A percentile compares a stretch with the other conserved stretches of the same genome.
These are phyloP conservation scores for Tinospora cordifolia DNA, from an alignment of 164 flowering plant species.

Conservation along the genomic window DNA sequence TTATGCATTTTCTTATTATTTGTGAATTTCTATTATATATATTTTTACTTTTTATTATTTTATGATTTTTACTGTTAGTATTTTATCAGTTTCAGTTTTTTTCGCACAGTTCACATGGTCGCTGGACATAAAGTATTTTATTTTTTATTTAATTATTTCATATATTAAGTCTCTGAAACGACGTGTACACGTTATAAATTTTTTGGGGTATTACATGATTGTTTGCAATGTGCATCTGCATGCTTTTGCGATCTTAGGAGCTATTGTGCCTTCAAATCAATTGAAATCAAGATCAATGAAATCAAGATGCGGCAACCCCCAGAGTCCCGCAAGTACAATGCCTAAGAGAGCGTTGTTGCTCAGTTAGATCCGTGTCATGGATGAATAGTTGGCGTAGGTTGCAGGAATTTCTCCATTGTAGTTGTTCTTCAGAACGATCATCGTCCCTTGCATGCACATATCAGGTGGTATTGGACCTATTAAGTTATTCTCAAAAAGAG, in stretches of 20 bases:
- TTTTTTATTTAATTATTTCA: no score
- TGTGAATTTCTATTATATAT: no score
- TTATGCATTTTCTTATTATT: no score
- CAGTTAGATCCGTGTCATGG: conserved; percentile 55
- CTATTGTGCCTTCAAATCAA: conserved; percentile 51
- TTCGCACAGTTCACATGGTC: no score
- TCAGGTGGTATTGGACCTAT: conserved; percentile 84
- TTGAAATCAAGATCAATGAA: no score
- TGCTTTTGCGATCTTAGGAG: conserved; percentile 43
- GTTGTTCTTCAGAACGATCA: conserved; percentile 64
- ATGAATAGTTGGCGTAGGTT: conserved; percentile 48
- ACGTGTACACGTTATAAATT: no score
- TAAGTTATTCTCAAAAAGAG: conserved; percentile 53
- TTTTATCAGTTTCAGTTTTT: no score
- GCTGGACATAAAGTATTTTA: no score
- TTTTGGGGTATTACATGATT: no score
- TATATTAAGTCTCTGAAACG: no score
- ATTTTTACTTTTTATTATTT: no score
- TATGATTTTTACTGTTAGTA: no score
- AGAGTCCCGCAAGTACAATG: conserved; percentile 52
- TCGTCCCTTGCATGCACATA: conserved; percentile 75
- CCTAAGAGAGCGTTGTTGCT: conserved; percentile 69
- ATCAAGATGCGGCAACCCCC: conserved; percentile 65
- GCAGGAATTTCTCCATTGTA: conserved; percentile 70
- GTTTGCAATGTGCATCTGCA: conserved; percentile 21